These are phyloP conservation scores for Aspergillus candidus DNA, from an alignment of 2,329 filamentous ascomycete genomes.

Conservation along the genomic window DNA sequence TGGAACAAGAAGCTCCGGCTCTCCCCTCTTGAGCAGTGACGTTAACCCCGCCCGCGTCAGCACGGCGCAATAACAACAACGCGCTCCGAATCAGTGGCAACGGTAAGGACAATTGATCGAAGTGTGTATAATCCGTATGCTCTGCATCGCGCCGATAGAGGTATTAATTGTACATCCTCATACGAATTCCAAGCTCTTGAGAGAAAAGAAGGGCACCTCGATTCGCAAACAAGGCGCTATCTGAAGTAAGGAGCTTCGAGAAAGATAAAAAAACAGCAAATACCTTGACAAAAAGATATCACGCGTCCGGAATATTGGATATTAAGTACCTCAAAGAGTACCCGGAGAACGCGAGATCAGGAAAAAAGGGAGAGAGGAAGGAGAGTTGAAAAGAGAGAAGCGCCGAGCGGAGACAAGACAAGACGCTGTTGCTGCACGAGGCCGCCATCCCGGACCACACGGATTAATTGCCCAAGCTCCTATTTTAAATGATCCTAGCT, in stretches of 20 bases:
- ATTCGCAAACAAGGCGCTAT: too few species aligned
- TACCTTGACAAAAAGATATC: too few species aligned
- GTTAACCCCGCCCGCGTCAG: conserved; percentile 1
- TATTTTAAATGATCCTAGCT: too few species aligned
- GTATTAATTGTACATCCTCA: too few species aligned
- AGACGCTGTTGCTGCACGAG: background rate
- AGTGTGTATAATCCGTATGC: too few species aligned
- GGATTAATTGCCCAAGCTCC: background rate
- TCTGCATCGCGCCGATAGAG: too few species aligned
- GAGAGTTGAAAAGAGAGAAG: background rate
- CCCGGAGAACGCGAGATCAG: background rate
- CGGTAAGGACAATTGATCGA: too few species aligned
- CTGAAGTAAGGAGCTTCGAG: too few species aligned
- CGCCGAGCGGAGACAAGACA: background rate
- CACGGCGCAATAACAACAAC: background rate
- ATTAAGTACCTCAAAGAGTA: background rate
- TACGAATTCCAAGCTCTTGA: too few species aligned
- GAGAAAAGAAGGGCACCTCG: background rate
- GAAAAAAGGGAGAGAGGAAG: background rate
- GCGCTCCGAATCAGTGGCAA: too few species aligned
- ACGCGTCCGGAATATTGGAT: too few species aligned
- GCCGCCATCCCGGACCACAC: background rate
- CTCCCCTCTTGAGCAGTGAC: background rate
- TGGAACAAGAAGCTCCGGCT: background rate
- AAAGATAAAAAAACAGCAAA: too few species aligned